Percentiles rank a stretch among this genome's conserved stretches.
Conservation (phyloP, 805 yeast genomes). For the Saccharomyces jurei region DNA sequence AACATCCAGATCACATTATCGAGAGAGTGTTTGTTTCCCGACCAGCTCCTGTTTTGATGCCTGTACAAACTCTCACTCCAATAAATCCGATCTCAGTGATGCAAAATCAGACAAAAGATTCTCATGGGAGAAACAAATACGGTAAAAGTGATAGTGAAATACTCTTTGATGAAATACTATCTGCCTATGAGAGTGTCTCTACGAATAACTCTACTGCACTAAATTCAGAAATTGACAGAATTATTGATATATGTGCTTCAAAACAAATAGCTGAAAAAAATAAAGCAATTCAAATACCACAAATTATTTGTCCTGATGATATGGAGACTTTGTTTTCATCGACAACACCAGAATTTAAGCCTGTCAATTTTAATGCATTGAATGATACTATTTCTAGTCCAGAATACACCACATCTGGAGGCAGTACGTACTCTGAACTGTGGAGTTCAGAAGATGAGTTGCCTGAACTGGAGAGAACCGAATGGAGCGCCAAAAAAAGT, state of each 20-base stretch:
- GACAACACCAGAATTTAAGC: constrained; percentile 3
- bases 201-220: constrained; percentile 3
- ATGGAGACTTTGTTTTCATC: neutral
- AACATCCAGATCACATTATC: neutral
- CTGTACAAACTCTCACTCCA: constrained; percentile 1
- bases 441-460: constrained; percentile 22
- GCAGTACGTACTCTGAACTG: constrained; percentile 9
- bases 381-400: constrained; percentile 19
- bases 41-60: constrained; percentile 5
- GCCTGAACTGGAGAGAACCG: constrained; percentile 16
- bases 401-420: constrained; percentile 16
- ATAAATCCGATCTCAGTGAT: neutral
- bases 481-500: neutral
- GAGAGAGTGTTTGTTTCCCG: constrained; percentile 4
- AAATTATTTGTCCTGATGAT: neutral
- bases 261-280: constrained; percentile 3
- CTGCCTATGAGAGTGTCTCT: constrained; percentile 13
- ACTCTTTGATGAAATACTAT: constrained; percentile 24
- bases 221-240: constrained; percentile 15
- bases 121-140: neutral
- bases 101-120: neutral
- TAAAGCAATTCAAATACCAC: neutral
- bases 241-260: constrained; percentile 1
- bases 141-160: constrained; percentile 16
- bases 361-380: constrained; percentile 1